phyloP scores from a whole-genome alignment of 176 grass and related monocot genomes.

The Otatea glauca region DNA sequence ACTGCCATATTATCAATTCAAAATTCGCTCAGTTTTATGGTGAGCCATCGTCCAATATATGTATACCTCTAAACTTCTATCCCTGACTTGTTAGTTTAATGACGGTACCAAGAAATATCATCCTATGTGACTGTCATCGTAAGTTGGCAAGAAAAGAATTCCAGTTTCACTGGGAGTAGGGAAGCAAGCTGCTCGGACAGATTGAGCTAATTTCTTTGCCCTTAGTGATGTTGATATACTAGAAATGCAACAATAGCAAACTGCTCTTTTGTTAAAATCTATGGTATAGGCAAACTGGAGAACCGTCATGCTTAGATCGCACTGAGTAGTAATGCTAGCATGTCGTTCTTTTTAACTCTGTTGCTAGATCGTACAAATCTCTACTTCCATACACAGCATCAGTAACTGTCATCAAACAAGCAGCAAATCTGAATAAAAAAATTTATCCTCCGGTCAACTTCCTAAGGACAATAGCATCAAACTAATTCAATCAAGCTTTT shows the following conservation, averaged over 20 bases:
- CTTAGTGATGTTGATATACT: neutral
- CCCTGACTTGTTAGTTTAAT: neutral
- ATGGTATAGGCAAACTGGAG: neutral
- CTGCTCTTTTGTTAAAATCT: neutral
- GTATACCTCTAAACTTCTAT: no score
- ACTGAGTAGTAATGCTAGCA: no score
- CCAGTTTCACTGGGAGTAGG: neutral
- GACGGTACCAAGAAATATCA: neutral
- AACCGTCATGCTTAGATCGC: neutral
- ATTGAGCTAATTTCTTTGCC: neutral
- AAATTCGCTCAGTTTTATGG: neutral
- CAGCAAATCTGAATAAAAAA: neutral
- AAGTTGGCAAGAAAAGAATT: neutral
- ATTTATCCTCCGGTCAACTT: neutral
- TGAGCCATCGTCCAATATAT: neutral
- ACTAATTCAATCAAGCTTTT: neutral
- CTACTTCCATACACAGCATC: neutral
- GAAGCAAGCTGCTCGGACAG: neutral
- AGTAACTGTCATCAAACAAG: neutral
- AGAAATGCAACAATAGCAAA: neutral
- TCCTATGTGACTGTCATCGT: neutral
- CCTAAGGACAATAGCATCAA: neutral
- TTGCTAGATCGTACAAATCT: neutral
- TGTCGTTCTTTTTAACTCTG: neutral
- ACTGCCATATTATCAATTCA: neutral